Evolutionary conservation across 2,329 filamentous ascomycete genomes (phyloP), one percentile per base, ranked within the genome.

Genomic region (Mollisia scopiformis): DNA sequence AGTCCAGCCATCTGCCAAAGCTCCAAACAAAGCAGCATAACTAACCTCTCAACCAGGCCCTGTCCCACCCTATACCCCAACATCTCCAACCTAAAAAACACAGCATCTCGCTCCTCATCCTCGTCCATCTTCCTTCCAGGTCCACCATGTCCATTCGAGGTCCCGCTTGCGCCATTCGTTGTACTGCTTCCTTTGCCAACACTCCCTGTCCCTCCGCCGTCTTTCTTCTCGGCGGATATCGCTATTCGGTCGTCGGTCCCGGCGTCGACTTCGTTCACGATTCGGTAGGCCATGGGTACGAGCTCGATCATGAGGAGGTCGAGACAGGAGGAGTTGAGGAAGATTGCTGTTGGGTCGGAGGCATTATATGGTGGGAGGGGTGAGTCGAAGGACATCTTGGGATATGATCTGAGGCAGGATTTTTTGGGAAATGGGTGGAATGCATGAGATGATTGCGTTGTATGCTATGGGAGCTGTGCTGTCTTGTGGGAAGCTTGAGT

Each of bases 281-380:
- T 84, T 66, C 95, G 88, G 76, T 96, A 92, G 5, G 94, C 91
- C 81, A 98, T 89, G 39, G 95, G 95, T 16, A 99, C 95, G 58
- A 99, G 86, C 80, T 99, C 95, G 74, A 98, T 98, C 69, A 99
- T 86, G 59, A 99, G 86, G 69, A 99, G 90, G 77, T 99, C 95
- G 71, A 99, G 87, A 75, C 91, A 93, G 51, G 94, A 95, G 59
- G 89, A 87, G 78, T 86, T 89, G 70, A 97, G 83, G 78, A 93
- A 91, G 62, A 87, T 86, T 61, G 90, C 89, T 62, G 82, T 82
- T 37, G 91, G 90, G 77, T 96, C 92, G 66, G 84, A 84, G 68
- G 87, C 81, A 76, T 88, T 90, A 80, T 86, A 89, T 14, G 87
- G 86, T 2, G 88, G 88, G 71, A 87, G 80, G 49, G 88, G 83